Base-by-base conservation (phyloP, 495 filamentous ascomycete genomes). In the Penicillium cosmopolitanum region DNA sequence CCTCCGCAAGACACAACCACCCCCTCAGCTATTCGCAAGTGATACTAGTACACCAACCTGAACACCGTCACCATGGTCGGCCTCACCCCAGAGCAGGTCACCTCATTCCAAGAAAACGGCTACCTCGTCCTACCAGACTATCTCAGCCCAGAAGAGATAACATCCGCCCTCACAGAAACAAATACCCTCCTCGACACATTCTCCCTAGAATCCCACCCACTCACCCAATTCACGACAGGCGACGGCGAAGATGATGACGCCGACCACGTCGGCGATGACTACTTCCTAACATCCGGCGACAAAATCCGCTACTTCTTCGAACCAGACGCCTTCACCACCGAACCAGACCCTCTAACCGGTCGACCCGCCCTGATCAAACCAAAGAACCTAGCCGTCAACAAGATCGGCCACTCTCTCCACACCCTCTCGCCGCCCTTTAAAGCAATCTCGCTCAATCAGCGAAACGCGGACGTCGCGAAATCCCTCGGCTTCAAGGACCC, bases 241-340 rank as follows among this genome's bases (percentile, higher is more conserved):
- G 80, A 85, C 50, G 93, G 92, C 66, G 80, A 85, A 47, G 81
- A 85, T 57, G 64, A 70, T 25, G 38, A 57, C 23, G 50, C 61
- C 52, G 67, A 72, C 50, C 95, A 98, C 75, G 89, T 97, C 21
- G 93, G 95, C 58, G 95, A 98, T 77, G 85, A 89, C 71, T 98
- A 98, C 85, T 98, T 98, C 76, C 84, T 98, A 0, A 79, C 75
- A 3, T 92, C 87, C 2, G 91, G 90, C 53, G 90, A 97, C 81
- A 96, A 98, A 66, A 80, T 98, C 50, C 87, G 90, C 53, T 97
- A 94, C 80, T 98, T 98, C 85, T 96, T 98, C 79, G 95, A 98
- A 71, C 90, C 93, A 68, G 87, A 85, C 74, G 78, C 77, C 35
- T 77, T 81, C 66, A 65, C 63, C 46, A 42, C 60, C 8, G 56